phyloP scores from a whole-genome alignment of 2,329 filamentous ascomycete genomes.

The Clathrospora elynae region DNA sequence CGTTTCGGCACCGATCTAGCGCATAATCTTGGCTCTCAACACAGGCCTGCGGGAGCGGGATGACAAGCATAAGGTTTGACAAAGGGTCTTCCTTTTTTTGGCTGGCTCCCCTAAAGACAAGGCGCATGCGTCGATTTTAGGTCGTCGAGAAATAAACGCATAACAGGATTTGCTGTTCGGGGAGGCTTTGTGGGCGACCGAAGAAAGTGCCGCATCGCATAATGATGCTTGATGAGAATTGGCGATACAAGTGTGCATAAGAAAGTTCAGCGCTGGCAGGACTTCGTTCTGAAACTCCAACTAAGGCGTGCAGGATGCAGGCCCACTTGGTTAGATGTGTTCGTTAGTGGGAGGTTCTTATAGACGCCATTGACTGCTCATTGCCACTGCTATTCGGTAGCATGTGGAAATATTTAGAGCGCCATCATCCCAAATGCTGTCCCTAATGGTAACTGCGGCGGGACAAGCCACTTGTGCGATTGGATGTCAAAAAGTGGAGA shows the following conservation, averaged over 20 bases:
- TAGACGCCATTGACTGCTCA: constrained; percentile 22
- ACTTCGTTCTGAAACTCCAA: constrained; percentile 25
- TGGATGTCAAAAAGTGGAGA: constrained; percentile 31
- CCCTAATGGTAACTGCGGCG: constrained; percentile 11
- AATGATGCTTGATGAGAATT: constrained; percentile 29
- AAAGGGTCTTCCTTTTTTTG: constrained; percentile 36
- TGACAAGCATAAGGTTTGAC: constrained; percentile 48
- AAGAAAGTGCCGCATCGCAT: constrained; percentile 23
- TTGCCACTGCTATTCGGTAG: constrained; percentile 31
- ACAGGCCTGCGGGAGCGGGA: constrained; percentile 45
- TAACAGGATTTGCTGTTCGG: constrained; percentile 8
- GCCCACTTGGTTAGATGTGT: constrained; percentile 32
- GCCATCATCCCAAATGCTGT: constrained; percentile 8
- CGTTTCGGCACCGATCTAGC: constrained; percentile 35
- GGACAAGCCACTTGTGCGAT: not conserved
- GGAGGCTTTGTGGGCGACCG: constrained; percentile 16
- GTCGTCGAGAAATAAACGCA: constrained; percentile 1
- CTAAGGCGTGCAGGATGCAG: constrained; percentile 35
- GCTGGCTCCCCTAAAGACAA: constrained; percentile 27
- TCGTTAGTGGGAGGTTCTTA: constrained; percentile 24
- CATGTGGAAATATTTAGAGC: constrained; percentile 10
- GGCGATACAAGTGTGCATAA: constrained; percentile 31
- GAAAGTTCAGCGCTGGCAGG: constrained; percentile 31
- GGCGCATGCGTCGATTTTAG: constrained; percentile 15
- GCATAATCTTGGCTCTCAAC: constrained; percentile 30